Base-by-base conservation (phyloP, 495 filamentous ascomycete genomes). In the Viridothelium virens region DNA sequence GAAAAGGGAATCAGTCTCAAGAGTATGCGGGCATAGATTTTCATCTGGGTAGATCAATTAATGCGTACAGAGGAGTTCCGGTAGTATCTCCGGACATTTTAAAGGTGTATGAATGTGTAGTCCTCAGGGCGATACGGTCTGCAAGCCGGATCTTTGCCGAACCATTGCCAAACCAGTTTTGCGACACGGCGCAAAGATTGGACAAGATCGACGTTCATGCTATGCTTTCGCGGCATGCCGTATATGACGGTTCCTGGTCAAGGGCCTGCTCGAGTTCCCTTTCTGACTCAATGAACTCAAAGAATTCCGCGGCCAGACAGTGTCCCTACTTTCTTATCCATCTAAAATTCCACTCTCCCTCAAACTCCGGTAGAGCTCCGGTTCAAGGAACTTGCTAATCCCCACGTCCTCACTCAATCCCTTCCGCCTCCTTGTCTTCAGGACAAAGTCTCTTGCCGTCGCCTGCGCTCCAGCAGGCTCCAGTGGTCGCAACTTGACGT, bases 351-450 rank as follows among this genome's bases (percentile, higher is more conserved):
- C 94, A 67, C 88, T 91, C 77, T 95, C 94, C 77, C 89, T 90
- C 70, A 98, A 80, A 64, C 86, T 88, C 73, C 87, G 87, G 80
- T 92, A 92, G 46, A 97, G 84, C 75, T 97, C 94, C 3, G 90
- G 88, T 79, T 98, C 94, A 76, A 98, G 79, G 76, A 97, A 98
- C 75, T 96, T 96, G 67, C 89, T 90, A 46, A 98, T 91, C 5
- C 87, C 90, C 34, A 98, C 91, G 77, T 97, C 95, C 80, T 97
- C 94, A 66, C 90, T 92, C 69, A 98, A 76, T 3, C 94, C 94
- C 81, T 98, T 98, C 63, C 94, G 83, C 71, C 93, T 79, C 68
- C 94, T 83, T 12, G 94, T 98, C 85, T 98, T 98, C 65, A 97
- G 79, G 25, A 96, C 92, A 77, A 98, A 96, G 74, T 98, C 94